Evolutionary conservation across 2,329 filamentous ascomycete genomes (phyloP), one percentile per base, ranked within the genome.

Genomic region (Colletotrichum nymphaeae): DNA sequence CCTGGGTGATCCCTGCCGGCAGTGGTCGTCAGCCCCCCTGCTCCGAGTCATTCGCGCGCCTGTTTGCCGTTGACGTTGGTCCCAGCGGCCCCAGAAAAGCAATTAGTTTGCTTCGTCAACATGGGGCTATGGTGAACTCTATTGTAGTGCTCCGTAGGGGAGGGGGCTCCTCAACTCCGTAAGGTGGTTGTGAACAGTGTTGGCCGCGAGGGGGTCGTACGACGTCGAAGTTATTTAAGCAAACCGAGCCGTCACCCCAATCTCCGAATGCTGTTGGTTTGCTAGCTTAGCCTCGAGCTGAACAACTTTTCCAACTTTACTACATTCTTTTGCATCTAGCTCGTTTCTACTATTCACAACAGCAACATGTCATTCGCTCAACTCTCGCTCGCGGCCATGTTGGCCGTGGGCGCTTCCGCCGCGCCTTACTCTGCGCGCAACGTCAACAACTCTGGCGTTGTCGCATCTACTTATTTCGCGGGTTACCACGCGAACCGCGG

Each of bases 41-140:
- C 63, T 52, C 63, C 71, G 71, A 73, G 71, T 73, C 71, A 73
- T 42, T 64, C 22, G 49, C 12, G n/a, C 32, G 4, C n/a, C 32
- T 19, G 32, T 37, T 28, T 26, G 32, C 26, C 55, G 32, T 53
- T 52, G 56, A 42, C 19, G 62, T 65, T 65, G 53, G 55, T 9
- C 56, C 42, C 42, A 22, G 28, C 46, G 56, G 56, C 32, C 67
- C 60, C 62, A 35, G 35, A 73, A 59, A 70, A 65, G 37, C 71
- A 73, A 71, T 73, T 53, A 62, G 60, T 69, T 46, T 71, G 71
- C 67, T 69, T 70, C 60, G 71, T 42, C 55, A 62, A 70, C 67
- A 42, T 42, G 60, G 71, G 71, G 71, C 71, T 73, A 52, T 73
- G 71, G 46, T 73, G 56, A 73, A 73, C 71, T 62, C 30, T 73